Base-by-base conservation (phyloP, 305 asterid genomes). In the Solanum hybrid region DNA sequence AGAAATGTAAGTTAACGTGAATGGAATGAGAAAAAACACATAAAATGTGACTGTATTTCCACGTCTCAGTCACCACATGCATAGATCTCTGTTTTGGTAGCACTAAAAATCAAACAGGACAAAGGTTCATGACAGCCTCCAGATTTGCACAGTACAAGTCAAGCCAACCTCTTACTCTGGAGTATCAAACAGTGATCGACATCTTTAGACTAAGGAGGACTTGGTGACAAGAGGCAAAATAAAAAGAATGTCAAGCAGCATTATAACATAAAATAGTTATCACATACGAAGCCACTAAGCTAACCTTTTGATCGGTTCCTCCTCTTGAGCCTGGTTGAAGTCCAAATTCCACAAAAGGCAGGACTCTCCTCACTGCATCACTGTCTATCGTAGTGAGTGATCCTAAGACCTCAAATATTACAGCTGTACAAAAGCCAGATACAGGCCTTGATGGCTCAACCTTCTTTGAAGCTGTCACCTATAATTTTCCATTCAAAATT, bases 371-470 rank as follows among this genome's bases (percentile, higher is more conserved):
- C 90, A 96, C 97, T 75, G 89, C 89, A 90, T 96, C 95, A 92
- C 91, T 93, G 79, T 93, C 96, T 89, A 96, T 80, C 38, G 94
- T 91, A 61, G 88, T 93, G 88, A 75, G 91, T 34, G 92, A 90
- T 82, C 97, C 98, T 93, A 97, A 89, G 39, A 97, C 95, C 93
- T 96, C 99, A 90, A 97, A 92, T 89, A 95, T 89, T 78, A 96
- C 96, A 15, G 98, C 98, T 0, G 99, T 97, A 90, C 99, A 95
- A 93, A 97, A 95, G 80, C 96, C 93, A 90, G 91, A 93, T 89
- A 94, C 97, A 73, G 91, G 94, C 91, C 89, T 90, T 57, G 97
- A 93, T 11, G 97, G 95, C 86, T 94, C 97, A 90, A 89, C 87
- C 93, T 95, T 96, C 93, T 95, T 96, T 75, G 87, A 81, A 13